A percentile compares a stretch with the other conserved stretches of the same genome.
Evolutionary conservation across 2,329 filamentous ascomycete genomes (phyloP).

Genomic region (Thyridium curvatum): DNA sequence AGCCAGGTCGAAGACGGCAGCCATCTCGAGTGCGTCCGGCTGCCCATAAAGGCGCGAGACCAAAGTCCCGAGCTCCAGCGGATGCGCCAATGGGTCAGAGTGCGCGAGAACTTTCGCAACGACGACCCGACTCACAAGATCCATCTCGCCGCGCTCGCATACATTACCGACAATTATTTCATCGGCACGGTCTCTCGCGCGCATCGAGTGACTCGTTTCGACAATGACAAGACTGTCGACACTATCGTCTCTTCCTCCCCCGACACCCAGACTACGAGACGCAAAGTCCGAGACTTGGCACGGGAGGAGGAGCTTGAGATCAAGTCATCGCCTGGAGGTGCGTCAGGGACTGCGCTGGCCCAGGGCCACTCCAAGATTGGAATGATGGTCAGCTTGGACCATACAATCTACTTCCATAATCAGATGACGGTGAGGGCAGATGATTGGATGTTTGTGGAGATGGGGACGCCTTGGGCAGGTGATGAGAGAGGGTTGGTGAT

Average conservation of each 20-base stretch:
- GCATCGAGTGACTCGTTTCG: constrained; percentile 41
- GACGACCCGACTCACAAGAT: constrained; percentile 43
- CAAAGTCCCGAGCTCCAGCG: too few relatives aligned
- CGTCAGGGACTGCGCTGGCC: too few relatives aligned
- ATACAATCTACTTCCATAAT: constrained; percentile 65
- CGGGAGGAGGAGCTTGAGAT: too few relatives aligned
- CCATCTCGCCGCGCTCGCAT: constrained; percentile 81
- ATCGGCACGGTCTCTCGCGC: constrained; percentile 79
- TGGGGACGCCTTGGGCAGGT: constrained; percentile 74
- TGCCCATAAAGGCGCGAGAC: not conserved
- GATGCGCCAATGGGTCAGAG: constrained; percentile 66
- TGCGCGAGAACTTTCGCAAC: constrained; percentile 48
- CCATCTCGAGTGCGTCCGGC: not conserved
- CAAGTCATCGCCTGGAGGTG: too few relatives aligned
- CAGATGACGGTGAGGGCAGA: constrained; percentile 51
- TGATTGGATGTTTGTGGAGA: constrained; percentile 76
- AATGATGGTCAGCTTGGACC: constrained; percentile 83
- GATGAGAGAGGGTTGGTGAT: constrained; percentile 71
- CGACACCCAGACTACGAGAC: not conserved
- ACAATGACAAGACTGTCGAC: not conserved
- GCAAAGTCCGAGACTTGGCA: too few relatives aligned
- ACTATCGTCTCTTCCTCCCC: not conserved
- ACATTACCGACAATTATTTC: constrained; percentile 89
- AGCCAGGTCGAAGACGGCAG: not conserved
- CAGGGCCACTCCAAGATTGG: constrained; percentile 54